Percentiles rank a stretch among this genome's conserved stretches.
These are phyloP conservation scores for Salvia sclarea DNA, from an alignment of 305 asterid genomes.

Conservation along the genomic window DNA sequence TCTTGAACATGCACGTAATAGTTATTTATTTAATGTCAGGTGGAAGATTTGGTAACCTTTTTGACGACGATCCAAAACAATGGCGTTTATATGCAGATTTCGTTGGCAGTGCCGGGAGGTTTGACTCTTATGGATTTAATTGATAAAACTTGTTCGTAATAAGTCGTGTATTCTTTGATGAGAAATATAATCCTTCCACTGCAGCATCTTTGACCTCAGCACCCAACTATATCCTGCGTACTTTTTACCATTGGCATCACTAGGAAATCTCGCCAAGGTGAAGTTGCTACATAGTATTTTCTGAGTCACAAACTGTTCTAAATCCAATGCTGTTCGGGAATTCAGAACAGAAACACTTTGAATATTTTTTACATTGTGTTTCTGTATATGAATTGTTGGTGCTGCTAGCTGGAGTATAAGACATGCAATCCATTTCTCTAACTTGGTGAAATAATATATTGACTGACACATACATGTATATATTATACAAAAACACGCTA, in stretches of 20 bases:
- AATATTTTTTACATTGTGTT: no score
- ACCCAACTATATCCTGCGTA: constrained; percentile 82
- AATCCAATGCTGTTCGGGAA: no score
- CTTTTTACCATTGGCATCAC: constrained; percentile 86
- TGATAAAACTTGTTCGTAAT: constrained; percentile 13
- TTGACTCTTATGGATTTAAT: constrained; percentile 4
- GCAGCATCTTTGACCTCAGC: constrained; percentile 94
- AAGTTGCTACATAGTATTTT: constrained; percentile 24
- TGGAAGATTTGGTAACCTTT: constrained; percentile 91
- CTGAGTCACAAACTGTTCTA: no score
- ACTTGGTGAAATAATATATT: no score
- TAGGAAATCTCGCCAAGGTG: constrained; percentile 96
- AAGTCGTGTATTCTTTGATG: constrained; percentile 24
- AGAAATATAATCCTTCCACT: constrained; percentile 23
- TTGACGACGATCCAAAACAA: constrained; percentile 93
- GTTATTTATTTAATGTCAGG: constrained; percentile 52
- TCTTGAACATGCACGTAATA: constrained; percentile 30
- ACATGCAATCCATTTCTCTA: no score
- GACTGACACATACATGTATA: no score
- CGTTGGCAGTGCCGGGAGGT: constrained; percentile 96
- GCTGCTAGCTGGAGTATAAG: no score
- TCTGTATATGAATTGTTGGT: no score
- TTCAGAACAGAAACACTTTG: no score
- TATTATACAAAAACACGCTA: constrained; percentile 1
- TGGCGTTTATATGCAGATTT: constrained; percentile 98